A percentile compares a stretch with the other conserved stretches of the same genome.
Conservation (phyloP, 139 green algal species). For the Eudorina sp. region DNA sequence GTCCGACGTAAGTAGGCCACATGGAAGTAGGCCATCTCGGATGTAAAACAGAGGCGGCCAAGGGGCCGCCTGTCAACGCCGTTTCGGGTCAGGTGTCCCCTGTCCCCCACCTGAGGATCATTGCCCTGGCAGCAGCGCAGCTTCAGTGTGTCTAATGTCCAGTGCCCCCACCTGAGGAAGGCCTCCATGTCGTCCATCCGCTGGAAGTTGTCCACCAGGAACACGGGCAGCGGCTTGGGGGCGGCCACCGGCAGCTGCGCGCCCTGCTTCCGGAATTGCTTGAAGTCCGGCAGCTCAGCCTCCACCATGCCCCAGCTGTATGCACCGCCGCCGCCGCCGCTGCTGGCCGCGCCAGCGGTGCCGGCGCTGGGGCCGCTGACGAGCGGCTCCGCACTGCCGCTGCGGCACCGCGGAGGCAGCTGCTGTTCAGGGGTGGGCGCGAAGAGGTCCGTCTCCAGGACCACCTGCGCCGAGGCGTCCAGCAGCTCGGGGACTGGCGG, state of each 20-base stretch:
- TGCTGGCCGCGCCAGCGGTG: too few relatives aligned
- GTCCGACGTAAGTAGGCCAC: too few relatives aligned
- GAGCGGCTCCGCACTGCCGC: slow-evolving; percentile 1
- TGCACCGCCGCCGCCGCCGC: neutral
- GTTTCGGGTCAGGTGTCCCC: too few relatives aligned
- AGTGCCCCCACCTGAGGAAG: slow-evolving; percentile 7
- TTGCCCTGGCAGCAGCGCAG: too few relatives aligned
- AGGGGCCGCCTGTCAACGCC: too few relatives aligned
- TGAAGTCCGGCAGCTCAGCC: slow-evolving; percentile 19
- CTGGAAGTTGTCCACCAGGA: slow-evolving; percentile 32
- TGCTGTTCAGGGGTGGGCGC: slow-evolving; percentile 9
- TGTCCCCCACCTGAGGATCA: too few relatives aligned
- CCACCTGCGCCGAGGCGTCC: slow-evolving; percentile 33
- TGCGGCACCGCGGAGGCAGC: neutral
- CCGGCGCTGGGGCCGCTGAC: too few relatives aligned
- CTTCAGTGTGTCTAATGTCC: too few relatives aligned
- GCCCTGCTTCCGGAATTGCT: slow-evolving; percentile 34
- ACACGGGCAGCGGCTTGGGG: neutral
- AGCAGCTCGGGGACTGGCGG: neutral
- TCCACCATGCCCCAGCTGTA: neutral
- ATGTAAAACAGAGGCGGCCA: too few relatives aligned
- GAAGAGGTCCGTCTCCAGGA: slow-evolving; percentile 21
- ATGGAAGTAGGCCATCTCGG: too few relatives aligned
- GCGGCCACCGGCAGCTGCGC: neutral
- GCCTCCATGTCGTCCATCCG: neutral